These are phyloP conservation scores for Suhomyces pyralidae DNA, from an alignment of 805 yeast species.

Conservation along the genomic window DNA sequence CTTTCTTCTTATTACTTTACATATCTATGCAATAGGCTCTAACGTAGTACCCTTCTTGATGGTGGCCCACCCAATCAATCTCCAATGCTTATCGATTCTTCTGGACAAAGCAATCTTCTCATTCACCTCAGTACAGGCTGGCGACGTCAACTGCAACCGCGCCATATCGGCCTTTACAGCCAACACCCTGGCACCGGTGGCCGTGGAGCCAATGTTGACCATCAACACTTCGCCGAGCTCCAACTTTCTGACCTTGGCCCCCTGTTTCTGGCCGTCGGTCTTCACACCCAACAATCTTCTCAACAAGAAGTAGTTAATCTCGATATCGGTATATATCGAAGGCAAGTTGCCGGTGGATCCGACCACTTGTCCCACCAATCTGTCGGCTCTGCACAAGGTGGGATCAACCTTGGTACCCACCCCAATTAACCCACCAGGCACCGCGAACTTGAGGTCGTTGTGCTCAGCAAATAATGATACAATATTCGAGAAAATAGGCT, in stretches of 20 bases:
- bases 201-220: slow-evolving; percentile 99
- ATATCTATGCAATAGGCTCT: slow-evolving; percentile 59
- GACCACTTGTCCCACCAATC: slow-evolving; percentile 98
- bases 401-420: slow-evolving; percentile 99
- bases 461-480: slow-evolving; percentile 96
- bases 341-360: slow-evolving; percentile 97
- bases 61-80: slow-evolving; percentile 99
- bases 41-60: slow-evolving; percentile 89
- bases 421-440: slow-evolving; percentile 99
- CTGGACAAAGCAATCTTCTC: slow-evolving; percentile 98
- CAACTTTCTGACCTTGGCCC: slow-evolving; percentile 91
- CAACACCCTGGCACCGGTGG: slow-evolving; percentile 98
- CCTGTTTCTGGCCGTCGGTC: slow-evolving; percentile 93
- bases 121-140: slow-evolving; percentile 97
- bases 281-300: slow-evolving; percentile 98
- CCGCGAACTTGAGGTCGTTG: slow-evolving; percentile 96
- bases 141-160: slow-evolving; percentile 90
- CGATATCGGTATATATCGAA: slow-evolving; percentile 93
- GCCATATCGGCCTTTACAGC: slow-evolving; percentile 99
- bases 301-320: slow-evolving; percentile 92
- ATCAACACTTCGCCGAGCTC: slow-evolving; percentile 93
- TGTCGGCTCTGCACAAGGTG: slow-evolving; percentile 97
- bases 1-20: neutral
- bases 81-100: slow-evolving; percentile 99
- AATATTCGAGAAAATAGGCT: slow-evolving; percentile 91